Conservation (phyloP, 2,329 filamentous ascomycete genomes). For the Stachybotrys chlorohalonatus region DNA sequence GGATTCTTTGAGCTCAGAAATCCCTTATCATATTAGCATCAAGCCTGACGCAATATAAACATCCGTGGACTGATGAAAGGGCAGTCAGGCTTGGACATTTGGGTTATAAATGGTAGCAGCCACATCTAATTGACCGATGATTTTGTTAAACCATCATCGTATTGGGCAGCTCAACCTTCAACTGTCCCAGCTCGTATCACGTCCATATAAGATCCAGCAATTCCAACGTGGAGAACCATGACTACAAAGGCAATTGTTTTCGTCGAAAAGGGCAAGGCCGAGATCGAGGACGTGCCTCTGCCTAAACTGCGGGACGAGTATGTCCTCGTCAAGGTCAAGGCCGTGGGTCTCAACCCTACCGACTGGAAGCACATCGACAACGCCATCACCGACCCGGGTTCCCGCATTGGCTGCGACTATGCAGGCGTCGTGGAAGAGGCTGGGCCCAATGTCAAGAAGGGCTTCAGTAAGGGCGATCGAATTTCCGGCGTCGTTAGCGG, state of each 20-base stretch:
- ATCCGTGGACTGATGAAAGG: too few relatives aligned
- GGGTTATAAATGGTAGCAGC: too few relatives aligned
- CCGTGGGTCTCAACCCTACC: conserved; percentile 22
- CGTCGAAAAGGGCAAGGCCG: neutral
- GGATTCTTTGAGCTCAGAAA: too few relatives aligned
- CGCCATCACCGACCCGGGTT: conserved; percentile 3
- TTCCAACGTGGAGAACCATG: neutral
- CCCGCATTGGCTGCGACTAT: conserved; percentile 34
- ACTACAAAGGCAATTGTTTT: conserved; percentile 2
- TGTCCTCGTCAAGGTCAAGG: conserved; percentile 22
- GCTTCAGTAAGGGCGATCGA: conserved; percentile 36
- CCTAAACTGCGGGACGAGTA: conserved; percentile 8
- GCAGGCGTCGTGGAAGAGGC: conserved; percentile 36
- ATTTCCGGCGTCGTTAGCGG: conserved; percentile 31
- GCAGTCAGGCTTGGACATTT: too few relatives aligned
- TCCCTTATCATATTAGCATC: too few relatives aligned
- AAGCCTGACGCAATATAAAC: too few relatives aligned
- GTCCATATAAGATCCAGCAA: neutral
- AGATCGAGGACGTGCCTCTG: conserved; percentile 1
- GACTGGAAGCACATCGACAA: conserved; percentile 22
- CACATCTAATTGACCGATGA: too few relatives aligned
- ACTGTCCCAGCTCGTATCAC: too few relatives aligned
- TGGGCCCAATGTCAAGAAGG: conserved; percentile 29
- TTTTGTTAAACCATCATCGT: too few relatives aligned
- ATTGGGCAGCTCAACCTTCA: too few relatives aligned